These are phyloP conservation scores for Lachancea meyersii DNA, from an alignment of 805 yeast genomes.

Conservation along the genomic window DNA sequence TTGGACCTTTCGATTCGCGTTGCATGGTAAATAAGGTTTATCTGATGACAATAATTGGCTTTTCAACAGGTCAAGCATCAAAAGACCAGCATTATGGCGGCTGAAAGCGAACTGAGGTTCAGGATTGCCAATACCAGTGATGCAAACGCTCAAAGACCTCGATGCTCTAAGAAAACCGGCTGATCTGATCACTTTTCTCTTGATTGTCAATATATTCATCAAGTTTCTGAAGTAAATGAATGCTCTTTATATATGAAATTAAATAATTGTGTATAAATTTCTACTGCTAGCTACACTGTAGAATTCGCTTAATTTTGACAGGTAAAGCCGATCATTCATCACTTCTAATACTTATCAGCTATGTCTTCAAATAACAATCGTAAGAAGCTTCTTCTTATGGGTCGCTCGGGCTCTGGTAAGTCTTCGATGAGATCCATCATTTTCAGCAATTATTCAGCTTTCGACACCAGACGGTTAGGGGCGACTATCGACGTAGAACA, in stretches of 20 bases:
- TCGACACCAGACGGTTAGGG: constrained; percentile 90
- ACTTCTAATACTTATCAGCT: neutral
- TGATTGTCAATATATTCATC: too few relatives aligned
- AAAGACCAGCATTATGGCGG: constrained; percentile 75
- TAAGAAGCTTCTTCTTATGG: constrained; percentile 65
- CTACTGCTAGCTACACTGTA: too few relatives aligned
- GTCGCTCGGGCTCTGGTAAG: constrained; percentile 95
- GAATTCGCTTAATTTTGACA: too few relatives aligned
- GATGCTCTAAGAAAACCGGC: neutral
- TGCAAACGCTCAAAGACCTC: constrained; percentile 18
- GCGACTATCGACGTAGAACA: constrained; percentile 99
- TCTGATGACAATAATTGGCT: constrained; percentile 18
- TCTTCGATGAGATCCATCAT: constrained; percentile 96
- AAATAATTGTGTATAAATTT: too few relatives aligned
- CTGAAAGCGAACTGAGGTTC: constrained; percentile 53
- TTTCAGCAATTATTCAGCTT: constrained; percentile 91
- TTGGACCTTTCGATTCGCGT: constrained; percentile 10
- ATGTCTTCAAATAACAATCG: constrained; percentile 37
- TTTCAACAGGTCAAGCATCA: constrained; percentile 37
- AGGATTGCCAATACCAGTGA: constrained; percentile 63
- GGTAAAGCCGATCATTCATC: neutral
- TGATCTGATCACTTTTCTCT: too few relatives aligned
- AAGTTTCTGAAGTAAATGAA: too few relatives aligned
- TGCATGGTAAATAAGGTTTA: constrained; percentile 12
- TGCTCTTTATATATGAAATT: too few relatives aligned